Evolutionary conservation across 2,329 filamentous ascomycete species (phyloP), one percentile per base, ranked within the genome.

Genomic region (Diaporthe vaccinii): DNA sequence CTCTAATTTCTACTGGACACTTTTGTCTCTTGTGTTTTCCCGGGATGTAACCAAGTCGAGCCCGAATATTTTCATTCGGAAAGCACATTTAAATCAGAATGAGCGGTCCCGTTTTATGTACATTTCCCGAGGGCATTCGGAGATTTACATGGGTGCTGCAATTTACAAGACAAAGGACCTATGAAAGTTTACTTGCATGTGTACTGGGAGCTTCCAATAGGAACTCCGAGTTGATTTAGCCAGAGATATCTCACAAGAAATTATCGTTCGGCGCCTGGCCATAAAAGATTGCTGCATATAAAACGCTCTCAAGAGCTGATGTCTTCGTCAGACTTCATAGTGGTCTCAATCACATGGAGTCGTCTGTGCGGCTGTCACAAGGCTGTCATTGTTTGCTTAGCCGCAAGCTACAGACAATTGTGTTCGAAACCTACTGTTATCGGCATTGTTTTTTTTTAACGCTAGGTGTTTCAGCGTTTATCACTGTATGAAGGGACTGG

Each of bases 21-120:
- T 55, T 17, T 14, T 34, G 7, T 41, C 9, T 39, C 2, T 5
- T 12, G 3, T 9, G 22, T 8, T 61, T 20, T 14, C 25, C 4
- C 1, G 22, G 0, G 3, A 25, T n/a, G 17, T 2, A 9, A 20
- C 5, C 12, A 41, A 25, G 34, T 14, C 3, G 10, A 9, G 2
- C 10, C 34, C 12, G 2, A 59, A 39, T 6, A 4, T 20, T 36
- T 14, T 10, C 31, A 14, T 36, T 36, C 36, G 36, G 36, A 12
- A 39, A n/a, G 20, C 20, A 59, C 57, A 3, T n/a, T 34, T 12
- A 8, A 12, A 10, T 12, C 17, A 22, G 28, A 10, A 5, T 57
- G 17, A 22, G 55, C 55, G 4, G 9, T 34, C 7, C 10, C 55
- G 55, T 34, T 34, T 4, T 2, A 22, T 34, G 4, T 22, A 22